phyloP scores from a whole-genome alignment of 2,329 filamentous ascomycete genomes.

The Hypomyces rosellus region DNA sequence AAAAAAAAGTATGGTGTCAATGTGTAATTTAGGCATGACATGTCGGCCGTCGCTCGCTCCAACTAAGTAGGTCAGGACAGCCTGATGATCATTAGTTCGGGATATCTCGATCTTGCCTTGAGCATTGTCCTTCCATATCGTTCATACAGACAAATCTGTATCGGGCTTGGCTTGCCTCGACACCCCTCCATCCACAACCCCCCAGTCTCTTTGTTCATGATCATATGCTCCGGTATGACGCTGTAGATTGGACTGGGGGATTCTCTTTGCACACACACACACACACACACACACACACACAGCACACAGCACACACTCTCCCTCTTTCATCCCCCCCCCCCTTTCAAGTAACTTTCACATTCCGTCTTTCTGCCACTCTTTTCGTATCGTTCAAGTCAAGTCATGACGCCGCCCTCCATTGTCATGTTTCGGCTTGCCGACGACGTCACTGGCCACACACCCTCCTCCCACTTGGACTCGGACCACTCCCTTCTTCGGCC shows the following conservation, averaged over 20 bases:
- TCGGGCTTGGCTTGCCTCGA: neutral
- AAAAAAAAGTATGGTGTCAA: too few species aligned
- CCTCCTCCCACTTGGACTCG: neutral
- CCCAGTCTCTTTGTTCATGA: too few species aligned
- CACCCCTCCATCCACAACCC: too few species aligned
- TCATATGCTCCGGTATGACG: neutral
- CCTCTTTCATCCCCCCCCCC: neutral
- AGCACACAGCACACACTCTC: neutral
- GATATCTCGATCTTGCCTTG: slow-evolving; percentile 20
- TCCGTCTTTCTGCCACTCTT: neutral
- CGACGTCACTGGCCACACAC: slow-evolving; percentile 12
- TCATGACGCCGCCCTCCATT: slow-evolving; percentile 2
- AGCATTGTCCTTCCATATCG: too few species aligned
- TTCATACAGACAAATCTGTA: too few species aligned
- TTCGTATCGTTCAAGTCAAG: neutral
- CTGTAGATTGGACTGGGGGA: too few species aligned
- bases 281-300: neutral
- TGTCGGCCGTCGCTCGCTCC: neutral
- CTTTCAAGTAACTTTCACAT: neutral
- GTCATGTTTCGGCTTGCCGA: slow-evolving; percentile 8
- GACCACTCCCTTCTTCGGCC: neutral
- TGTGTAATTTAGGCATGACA: neutral
- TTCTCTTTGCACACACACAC: neutral
- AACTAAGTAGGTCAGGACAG: too few species aligned
- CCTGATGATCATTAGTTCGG: slow-evolving; percentile 24